Percentiles rank a stretch among this genome's conserved stretches.
Conservation (phyloP, 73 alveolate genomes). For the Breviolum minutum region DNA sequence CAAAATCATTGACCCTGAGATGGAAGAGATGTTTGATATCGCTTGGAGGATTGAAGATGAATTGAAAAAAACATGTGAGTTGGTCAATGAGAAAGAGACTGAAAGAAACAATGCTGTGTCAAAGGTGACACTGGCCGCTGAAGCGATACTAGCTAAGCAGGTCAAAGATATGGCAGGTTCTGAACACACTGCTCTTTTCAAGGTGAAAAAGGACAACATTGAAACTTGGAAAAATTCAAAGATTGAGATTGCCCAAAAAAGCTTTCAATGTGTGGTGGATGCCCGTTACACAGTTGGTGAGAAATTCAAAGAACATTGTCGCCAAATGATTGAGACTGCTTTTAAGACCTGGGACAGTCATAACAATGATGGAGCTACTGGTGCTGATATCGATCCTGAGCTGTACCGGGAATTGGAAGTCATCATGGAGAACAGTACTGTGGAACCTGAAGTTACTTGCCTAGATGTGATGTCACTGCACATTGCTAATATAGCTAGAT, state of each 20-base stretch:
- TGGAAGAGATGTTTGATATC: not conserved
- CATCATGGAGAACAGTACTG: not conserved
- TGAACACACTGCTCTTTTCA: not conserved
- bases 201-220: not conserved
- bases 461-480: no score
- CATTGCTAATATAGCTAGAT: no score
- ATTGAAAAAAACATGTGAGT: not conserved
- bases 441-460: not conserved
- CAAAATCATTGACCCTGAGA: not conserved
- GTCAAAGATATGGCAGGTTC: not conserved
- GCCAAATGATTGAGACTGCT: not conserved
- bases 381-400: not conserved
- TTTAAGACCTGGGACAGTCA: not conserved
- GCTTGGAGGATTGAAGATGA: not conserved
- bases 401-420: not conserved
- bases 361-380: not conserved
- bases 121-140: not conserved
- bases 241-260: not conserved
- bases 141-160: not conserved
- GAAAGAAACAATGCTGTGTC: not conserved
- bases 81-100: not conserved
- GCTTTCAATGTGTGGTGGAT: not conserved
- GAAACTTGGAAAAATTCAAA: not conserved
- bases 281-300: not conserved
- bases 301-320: no score